phyloP scores from a whole-genome alignment of 1,139 yeast species.

The Debaryomyces nepalensis region DNA sequence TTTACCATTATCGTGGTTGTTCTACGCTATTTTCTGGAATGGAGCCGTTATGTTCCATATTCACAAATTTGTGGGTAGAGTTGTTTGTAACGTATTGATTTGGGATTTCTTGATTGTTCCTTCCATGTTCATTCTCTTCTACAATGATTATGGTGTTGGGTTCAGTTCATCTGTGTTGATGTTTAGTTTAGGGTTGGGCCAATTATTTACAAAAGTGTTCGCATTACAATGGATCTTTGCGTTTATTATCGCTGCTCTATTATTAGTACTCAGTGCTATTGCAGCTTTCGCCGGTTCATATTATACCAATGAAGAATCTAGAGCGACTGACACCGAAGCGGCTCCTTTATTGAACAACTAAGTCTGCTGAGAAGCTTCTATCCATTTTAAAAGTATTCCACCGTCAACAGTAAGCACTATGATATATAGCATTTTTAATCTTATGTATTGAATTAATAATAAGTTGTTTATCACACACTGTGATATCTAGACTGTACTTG shows the following conservation, averaged over 20 bases:
- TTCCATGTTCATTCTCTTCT: slow-evolving; percentile 55
- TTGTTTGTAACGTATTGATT: slow-evolving; percentile 71
- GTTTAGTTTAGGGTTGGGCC: slow-evolving; percentile 72
- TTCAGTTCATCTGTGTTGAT: slow-evolving; percentile 58
- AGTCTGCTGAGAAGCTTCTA: neutral
- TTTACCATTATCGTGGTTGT: slow-evolving; percentile 73
- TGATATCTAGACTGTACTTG: too few relatives aligned
- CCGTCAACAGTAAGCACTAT: too few relatives aligned
- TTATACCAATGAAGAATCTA: slow-evolving; percentile 19
- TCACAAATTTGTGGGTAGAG: slow-evolving; percentile 63
- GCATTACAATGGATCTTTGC: slow-evolving; percentile 90
- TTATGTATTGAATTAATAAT: too few relatives aligned
- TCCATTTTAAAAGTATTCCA: neutral
- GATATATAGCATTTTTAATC: too few relatives aligned
- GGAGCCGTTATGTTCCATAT: slow-evolving; percentile 71
- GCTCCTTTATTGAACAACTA: slow-evolving; percentile 31
- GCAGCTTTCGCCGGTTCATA: slow-evolving; percentile 39
- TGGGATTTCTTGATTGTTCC: slow-evolving; percentile 82
- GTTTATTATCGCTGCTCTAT: slow-evolving; percentile 59
- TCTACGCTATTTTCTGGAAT: slow-evolving; percentile 79
- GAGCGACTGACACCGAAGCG: slow-evolving; percentile 22
- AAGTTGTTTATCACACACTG: too few relatives aligned
- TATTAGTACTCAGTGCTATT: slow-evolving; percentile 53
- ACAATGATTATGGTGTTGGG: slow-evolving; percentile 76
- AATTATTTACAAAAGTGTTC: slow-evolving; percentile 65